A percentile compares a stretch with the other conserved stretches of the same genome.
phyloP scores from a whole-genome alignment of 192 early-diverging fungal genomes.

The Coemansia sp. region DNA sequence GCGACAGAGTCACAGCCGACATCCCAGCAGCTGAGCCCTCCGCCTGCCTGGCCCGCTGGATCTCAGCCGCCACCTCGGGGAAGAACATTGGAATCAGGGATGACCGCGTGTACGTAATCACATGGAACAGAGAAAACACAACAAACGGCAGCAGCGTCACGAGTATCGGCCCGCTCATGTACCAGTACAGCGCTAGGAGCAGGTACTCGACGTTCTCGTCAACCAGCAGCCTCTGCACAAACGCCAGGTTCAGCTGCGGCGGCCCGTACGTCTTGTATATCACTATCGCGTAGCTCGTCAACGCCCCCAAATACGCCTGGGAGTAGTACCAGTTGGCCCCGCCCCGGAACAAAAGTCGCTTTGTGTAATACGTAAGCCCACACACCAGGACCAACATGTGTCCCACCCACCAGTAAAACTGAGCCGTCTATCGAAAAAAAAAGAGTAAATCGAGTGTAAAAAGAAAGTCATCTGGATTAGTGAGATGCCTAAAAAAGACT shows the following conservation, averaged over 20 bases:
- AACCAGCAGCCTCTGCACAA: slow-evolving; percentile 33
- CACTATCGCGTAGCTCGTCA: slow-evolving; percentile 49
- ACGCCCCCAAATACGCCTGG: slow-evolving; percentile 43
- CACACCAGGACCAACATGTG: slow-evolving; percentile 41
- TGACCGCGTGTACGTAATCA: slow-evolving; percentile 40
- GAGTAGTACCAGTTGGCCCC: slow-evolving; percentile 46
- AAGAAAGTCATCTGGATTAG: neutral
- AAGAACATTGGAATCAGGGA: slow-evolving; percentile 37
- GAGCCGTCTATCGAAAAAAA: slow-evolving; percentile 26
- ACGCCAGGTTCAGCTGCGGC: slow-evolving; percentile 48
- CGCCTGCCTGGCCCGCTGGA: slow-evolving; percentile 33
- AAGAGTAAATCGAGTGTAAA: too few relatives aligned
- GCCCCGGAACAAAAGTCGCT: slow-evolving; percentile 36
- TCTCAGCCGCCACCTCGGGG: slow-evolving; percentile 30
- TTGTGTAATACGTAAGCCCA: slow-evolving; percentile 35
- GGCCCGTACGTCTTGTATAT: slow-evolving; percentile 56
- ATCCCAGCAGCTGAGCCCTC: neutral
- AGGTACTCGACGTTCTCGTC: slow-evolving; percentile 56
- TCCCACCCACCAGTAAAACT: slow-evolving; percentile 58
- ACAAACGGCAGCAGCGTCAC: slow-evolving; percentile 51
- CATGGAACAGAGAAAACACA: slow-evolving; percentile 54
- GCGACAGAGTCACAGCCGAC: neutral
- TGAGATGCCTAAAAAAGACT: too few relatives aligned
- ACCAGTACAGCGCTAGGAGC: slow-evolving; percentile 47
- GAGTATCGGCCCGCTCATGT: slow-evolving; percentile 16